phyloP scores from a whole-genome alignment of 2,329 filamentous ascomycete species.

The Xylaria polymorpha region DNA sequence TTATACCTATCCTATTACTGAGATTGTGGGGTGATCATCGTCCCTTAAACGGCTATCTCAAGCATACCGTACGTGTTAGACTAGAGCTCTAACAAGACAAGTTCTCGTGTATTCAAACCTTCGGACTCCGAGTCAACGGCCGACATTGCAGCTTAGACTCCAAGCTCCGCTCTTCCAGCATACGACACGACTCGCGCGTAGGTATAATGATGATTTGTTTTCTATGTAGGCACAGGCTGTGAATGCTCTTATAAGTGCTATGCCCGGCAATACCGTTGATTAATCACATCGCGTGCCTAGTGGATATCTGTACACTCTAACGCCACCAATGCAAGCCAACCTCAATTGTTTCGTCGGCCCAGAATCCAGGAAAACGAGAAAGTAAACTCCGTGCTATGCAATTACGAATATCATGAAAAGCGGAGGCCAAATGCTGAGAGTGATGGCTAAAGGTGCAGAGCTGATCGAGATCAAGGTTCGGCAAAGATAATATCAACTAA shows the following conservation, averaged over 20 bases:
- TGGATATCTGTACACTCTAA: conserved; percentile 27
- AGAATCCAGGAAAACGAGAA: conserved; percentile 6
- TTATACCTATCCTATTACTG: not conserved
- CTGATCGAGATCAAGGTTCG: conserved; percentile 47
- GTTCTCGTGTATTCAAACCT: not conserved
- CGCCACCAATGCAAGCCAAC: conserved; percentile 36
- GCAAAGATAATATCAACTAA: conserved; percentile 73
- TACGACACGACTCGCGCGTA: not conserved
- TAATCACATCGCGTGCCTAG: conserved; percentile 23
- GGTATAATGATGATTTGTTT: conserved; percentile 14
- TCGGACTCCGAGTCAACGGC: conserved; percentile 17
- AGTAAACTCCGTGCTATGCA: conserved; percentile 40
- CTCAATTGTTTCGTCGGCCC: conserved; percentile 8
- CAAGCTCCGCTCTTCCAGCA: not conserved
- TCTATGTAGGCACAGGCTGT: conserved; percentile 10
- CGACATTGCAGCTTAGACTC: conserved; percentile 2
- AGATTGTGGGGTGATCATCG: not conserved
- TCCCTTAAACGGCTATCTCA: not conserved
- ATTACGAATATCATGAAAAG: conserved; percentile 27
- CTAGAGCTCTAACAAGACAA: not conserved
- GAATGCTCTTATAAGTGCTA: conserved; percentile 13
- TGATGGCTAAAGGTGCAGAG: conserved; percentile 10
- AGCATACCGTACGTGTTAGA: not conserved
- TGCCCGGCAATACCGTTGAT: conserved; percentile 8
- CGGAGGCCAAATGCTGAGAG: conserved; percentile 2